A percentile compares a stretch with the other conserved stretches of the same genome.
These are phyloP conservation scores for Skeletonema marinoi DNA, from an alignment of 108 stramenopile genomes.

Conservation along the genomic window DNA sequence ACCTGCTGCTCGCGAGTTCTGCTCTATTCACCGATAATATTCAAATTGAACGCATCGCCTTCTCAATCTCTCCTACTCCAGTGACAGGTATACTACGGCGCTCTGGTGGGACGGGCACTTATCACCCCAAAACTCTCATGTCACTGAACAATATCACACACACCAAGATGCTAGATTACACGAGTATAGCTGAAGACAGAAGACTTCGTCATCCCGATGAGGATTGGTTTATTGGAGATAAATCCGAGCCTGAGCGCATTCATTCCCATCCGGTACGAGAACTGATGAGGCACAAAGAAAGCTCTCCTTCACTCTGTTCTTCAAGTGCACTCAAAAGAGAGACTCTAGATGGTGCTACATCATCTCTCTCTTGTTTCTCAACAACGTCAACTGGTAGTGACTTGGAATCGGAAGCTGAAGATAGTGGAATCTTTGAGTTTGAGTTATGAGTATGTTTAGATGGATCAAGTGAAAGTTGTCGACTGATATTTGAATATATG, in stretches of 20 bases:
- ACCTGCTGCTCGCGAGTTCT: background rate
- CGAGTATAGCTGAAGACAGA: background rate
- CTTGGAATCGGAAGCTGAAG: background rate
- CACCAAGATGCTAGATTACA: background rate
- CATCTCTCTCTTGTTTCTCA: background rate
- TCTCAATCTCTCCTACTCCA: background rate
- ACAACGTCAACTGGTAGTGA: background rate
- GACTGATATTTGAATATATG: no score
- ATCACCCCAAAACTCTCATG: background rate
- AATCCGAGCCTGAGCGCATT: background rate
- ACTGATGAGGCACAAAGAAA: no score
- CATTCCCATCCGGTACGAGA: no score
- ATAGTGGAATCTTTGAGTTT: background rate
- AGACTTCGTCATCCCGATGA: background rate
- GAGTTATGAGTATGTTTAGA: background rate
- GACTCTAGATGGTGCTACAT: no score
- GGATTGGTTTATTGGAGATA: background rate
- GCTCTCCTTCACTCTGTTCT: no score
- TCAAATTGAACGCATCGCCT: background rate
- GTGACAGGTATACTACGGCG: background rate
- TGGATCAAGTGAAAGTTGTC: no score
- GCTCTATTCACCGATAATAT: background rate
- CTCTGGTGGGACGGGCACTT: background rate
- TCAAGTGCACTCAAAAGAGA: no score
- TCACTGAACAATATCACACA: background rate